Evolutionary conservation across 164 flowering plant species (phyloP), one percentile per base, ranked within the genome.

Genomic region (Nelumbo lutea): DNA sequence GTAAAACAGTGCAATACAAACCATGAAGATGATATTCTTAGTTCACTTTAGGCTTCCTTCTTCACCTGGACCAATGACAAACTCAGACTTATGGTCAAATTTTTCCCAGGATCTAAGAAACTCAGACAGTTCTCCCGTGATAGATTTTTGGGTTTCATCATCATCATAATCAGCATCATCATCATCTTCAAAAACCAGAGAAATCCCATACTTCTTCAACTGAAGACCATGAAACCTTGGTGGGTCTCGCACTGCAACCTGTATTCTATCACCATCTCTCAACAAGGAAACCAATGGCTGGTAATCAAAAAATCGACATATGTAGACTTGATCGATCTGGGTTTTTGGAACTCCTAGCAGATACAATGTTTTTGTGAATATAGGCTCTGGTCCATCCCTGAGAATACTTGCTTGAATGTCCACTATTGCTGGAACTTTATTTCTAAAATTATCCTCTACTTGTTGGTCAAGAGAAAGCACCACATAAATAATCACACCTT

Each of bases 261-360:
- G 4, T 46, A 46, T 46, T 7, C 7, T 46, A 46, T 46, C 48
- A 7, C 48, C 48, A 46, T 46, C 48, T 46, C 7, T 7, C 1
- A 46, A 46, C 48, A 4, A 7, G 7, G 48, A 46, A 46, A 46
- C 48, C 7, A 46, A 7, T 46, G 48, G 48, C 4, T 46, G 48
- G 7, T 4, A 46, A 4, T 4, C 48, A 4, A 7, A 46, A 46
- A 4, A 46, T 46, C 48, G 7, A 7, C 48, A 46, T 7, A 46
- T 4, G 7, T 78, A 73, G 8, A 81, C 2, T n/a, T 80, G 83
- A 65, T 78, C 78, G 7, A 73, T 78, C 15, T 60, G n/a, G 8
- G 75, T 65, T 9, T 59, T 64, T 3, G 87, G 82, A 9, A 84
- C 75, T 59, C 84, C 82, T 47, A 1, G 6, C 41, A 84, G 68